Evolutionary conservation across 2,329 filamentous ascomycete species (phyloP).

Genomic region (Cladosporium sp.): DNA sequence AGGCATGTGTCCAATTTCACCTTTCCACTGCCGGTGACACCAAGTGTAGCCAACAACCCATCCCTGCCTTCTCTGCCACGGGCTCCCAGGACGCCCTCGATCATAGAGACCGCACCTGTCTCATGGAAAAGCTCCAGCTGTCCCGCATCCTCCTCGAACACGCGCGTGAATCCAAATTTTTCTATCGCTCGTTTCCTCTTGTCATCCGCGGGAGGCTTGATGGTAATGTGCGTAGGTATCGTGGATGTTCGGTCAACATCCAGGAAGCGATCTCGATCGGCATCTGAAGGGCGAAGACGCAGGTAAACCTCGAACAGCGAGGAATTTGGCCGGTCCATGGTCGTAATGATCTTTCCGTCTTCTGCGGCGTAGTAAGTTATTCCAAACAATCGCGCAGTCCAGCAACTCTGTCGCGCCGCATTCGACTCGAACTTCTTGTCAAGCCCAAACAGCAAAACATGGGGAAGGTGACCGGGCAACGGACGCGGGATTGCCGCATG

Average conservation of each 20-base stretch:
- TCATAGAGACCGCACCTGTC: constrained; percentile 65
- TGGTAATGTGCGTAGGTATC: constrained; percentile 45
- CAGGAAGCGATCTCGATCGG: constrained; percentile 62
- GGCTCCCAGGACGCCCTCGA: constrained; percentile 73
- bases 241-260: constrained; percentile 56
- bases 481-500: background rate
- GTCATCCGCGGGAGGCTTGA: constrained; percentile 66
- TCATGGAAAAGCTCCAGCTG: constrained; percentile 84
- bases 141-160: constrained; percentile 79
- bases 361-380: background rate
- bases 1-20: constrained; percentile 39
- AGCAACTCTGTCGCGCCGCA: background rate
- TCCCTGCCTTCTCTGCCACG: constrained; percentile 74
- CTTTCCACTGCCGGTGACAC: constrained; percentile 94
- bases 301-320: constrained; percentile 86
- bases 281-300: constrained; percentile 54
- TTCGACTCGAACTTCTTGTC: background rate
- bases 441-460: background rate
- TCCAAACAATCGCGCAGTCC: background rate
- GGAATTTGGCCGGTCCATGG: constrained; percentile 12
- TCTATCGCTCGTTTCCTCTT: constrained; percentile 80
- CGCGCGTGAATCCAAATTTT: constrained; percentile 86
- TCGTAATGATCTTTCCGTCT: background rate
- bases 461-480: background rate
- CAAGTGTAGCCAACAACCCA: constrained; percentile 82